Evolutionary conservation across 139 green algal species (phyloP), one percentile per base, ranked within the genome.

Genomic region (Chlorella sp.): DNA sequence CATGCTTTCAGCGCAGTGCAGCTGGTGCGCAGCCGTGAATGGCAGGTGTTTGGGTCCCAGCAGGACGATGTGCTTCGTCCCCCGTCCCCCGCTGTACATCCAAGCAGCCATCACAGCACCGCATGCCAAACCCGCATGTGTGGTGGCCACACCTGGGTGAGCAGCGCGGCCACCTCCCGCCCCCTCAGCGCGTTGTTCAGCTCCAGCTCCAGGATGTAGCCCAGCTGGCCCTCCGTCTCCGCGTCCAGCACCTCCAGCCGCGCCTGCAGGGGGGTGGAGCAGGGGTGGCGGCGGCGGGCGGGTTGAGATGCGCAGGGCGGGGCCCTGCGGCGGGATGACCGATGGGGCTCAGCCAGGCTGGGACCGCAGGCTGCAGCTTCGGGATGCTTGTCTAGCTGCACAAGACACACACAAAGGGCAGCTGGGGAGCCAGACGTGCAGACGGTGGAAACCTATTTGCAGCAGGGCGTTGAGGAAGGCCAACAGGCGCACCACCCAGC

Each of bases 241-340:
- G 87, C 87, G 79, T 89, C 87, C 74, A 90, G 68, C 38, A 89
- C 76, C 70, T 90, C 87, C 69, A 90, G 75, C 11, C 62, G 30
- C 0, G 73, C 62, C 60, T 83, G 48, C 14, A 16, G 43, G 24
- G 68, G 72, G 11, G 13, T 30, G 72, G 20, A 40, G 28, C 9
- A 24, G 72, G 72, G 22, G 69, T 73, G 67, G 30, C 14, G 65
- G 30, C 7, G 11, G 22, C 14, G 51, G 16, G 51, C 2, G 51
- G 51, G 24, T 11, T 11, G 51, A 11, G 8, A 19, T 8, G 46
- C 46, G 46, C 46, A 54, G 46, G 11, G 46, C 8, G 46, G 8
- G 11, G 46, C 46, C 11, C 46, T 60, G 51, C n/a, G n/a, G n/a
- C n/a, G n/a, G n/a, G n/a, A n/a, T n/a, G n/a, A n/a, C n/a, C n/a